Evolutionary conservation across 495 filamentous ascomycete species (phyloP).

Genomic region (Immersiella caudata): DNA sequence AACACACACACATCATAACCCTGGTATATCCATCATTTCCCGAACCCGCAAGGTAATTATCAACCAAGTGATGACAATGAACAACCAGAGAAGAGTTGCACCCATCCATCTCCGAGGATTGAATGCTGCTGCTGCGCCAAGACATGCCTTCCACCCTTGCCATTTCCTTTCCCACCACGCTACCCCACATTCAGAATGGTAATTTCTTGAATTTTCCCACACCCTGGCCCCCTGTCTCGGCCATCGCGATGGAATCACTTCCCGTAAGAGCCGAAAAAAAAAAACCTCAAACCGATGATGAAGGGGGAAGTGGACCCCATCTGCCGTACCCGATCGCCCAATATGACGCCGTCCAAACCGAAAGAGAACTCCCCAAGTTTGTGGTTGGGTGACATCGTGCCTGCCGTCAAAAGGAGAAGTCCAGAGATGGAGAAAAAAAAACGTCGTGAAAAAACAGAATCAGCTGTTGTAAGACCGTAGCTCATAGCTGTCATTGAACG

Average conservation of each 20-base stretch:
- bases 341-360: not conserved
- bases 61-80: not conserved
- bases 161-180: not conserved
- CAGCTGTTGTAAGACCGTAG: not conserved
- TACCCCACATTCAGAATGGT: slow-evolving; percentile 7
- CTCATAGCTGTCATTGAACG: slow-evolving; percentile 24
- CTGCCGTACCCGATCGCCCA: not conserved
- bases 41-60: not conserved
- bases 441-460: not conserved
- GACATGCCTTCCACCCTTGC: slow-evolving; percentile 2
- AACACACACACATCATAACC: slow-evolving; percentile 1
- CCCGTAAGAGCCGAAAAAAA: slow-evolving; percentile 11
- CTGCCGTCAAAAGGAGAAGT: not conserved
- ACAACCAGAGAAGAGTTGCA: not conserved
- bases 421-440: slow-evolving; percentile 1
- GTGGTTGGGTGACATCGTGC: not conserved
- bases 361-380: not conserved
- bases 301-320: not conserved
- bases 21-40: slow-evolving; percentile 20
- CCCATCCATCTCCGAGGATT: no score
- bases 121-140: slow-evolving; percentile 5
- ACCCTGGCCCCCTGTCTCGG: slow-evolving; percentile 1
- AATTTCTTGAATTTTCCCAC: slow-evolving; percentile 12
- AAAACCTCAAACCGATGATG: not conserved
- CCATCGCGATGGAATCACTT: slow-evolving; percentile 15